Conservation (phyloP, 306 rosid species). For the Vigna mungo region DNA sequence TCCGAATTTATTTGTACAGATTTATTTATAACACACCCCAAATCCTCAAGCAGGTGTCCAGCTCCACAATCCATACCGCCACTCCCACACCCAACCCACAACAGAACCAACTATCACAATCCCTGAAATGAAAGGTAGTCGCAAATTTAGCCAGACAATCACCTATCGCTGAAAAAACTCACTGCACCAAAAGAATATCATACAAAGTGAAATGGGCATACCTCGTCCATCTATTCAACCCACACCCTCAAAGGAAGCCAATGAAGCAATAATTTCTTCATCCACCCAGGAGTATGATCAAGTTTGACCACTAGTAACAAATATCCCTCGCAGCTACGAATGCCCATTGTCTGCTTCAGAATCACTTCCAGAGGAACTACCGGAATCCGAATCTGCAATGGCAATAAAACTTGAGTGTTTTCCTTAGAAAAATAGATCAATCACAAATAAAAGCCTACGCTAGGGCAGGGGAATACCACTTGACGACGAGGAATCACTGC, state of each 20-base stretch:
- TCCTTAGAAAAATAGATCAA: background rate
- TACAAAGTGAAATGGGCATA: background rate
- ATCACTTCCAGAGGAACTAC: constrained; percentile 92
- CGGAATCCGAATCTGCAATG: constrained; percentile 83
- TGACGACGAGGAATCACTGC: constrained; percentile 91
- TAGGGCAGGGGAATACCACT: constrained; percentile 66
- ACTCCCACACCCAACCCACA: constrained; percentile 38
- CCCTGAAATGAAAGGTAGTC: constrained; percentile 44
- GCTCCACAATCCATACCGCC: constrained; percentile 32
- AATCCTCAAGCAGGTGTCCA: constrained; percentile 31
- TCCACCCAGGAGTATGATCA: constrained; percentile 28
- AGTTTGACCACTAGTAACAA: constrained; percentile 14
- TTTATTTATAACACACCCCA: constrained; percentile 34
- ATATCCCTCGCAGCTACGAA: constrained; percentile 39
- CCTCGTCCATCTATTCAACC: constrained; percentile 25
- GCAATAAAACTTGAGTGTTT: constrained; percentile 13
- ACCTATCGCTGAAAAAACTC: background rate
- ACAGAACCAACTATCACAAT: constrained; percentile 37
- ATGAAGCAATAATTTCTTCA: constrained; percentile 42
- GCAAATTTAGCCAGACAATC: constrained; percentile 28
- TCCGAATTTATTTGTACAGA: constrained; percentile 43
- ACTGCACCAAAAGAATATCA: background rate
- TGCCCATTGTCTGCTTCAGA: constrained; percentile 83
- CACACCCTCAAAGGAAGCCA: constrained; percentile 41
- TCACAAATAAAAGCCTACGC: background rate